Percentiles rank a stretch among this genome's conserved stretches.
phyloP scores from a whole-genome alignment of 1,284 basidiomycete species.

The Moniliophthora roreri region DNA sequence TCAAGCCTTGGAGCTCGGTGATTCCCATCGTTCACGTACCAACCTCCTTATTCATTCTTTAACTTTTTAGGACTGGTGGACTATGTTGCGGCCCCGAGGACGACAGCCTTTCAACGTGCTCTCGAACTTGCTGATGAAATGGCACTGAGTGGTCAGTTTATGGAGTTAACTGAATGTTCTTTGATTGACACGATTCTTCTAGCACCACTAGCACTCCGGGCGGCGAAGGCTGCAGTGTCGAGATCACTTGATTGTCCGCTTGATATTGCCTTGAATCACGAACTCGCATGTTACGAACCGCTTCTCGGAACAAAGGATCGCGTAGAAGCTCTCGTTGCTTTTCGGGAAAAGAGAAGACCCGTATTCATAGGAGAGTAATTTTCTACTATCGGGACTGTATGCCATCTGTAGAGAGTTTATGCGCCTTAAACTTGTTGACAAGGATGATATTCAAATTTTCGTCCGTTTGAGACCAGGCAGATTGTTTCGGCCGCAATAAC shows the following conservation, averaged over 20 bases:
- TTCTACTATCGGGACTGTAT: conserved; percentile 14
- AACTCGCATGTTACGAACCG: conserved; percentile 82
- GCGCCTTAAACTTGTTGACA: neutral
- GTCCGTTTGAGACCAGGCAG: too few relatives aligned
- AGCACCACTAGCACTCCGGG: conserved; percentile 90
- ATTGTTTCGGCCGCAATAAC: too few relatives aligned
- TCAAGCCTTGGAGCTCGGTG: conserved; percentile 80
- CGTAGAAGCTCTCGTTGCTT: conserved; percentile 83
- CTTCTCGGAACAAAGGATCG: conserved; percentile 80
- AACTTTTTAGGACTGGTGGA: conserved; percentile 67
- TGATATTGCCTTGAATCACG: conserved; percentile 85
- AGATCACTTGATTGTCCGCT: conserved; percentile 77
- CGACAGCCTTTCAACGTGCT: conserved; percentile 66
- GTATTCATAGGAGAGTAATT: conserved; percentile 80
- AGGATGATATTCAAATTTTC: too few relatives aligned
- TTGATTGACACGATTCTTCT: conserved; percentile 5
- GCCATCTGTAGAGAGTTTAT: neutral
- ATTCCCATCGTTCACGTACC: conserved; percentile 15
- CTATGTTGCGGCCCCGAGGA: conserved; percentile 63
- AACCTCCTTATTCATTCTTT: conserved; percentile 10
- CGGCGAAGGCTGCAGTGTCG: conserved; percentile 88
- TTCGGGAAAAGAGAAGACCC: conserved; percentile 85
- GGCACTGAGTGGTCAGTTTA: conserved; percentile 61
- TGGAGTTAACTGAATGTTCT: neutral
- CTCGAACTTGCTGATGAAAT: conserved; percentile 66